These are phyloP conservation scores for Marasmius sp. DNA, from an alignment of 1,284 basidiomycete species.

Conservation along the genomic window DNA sequence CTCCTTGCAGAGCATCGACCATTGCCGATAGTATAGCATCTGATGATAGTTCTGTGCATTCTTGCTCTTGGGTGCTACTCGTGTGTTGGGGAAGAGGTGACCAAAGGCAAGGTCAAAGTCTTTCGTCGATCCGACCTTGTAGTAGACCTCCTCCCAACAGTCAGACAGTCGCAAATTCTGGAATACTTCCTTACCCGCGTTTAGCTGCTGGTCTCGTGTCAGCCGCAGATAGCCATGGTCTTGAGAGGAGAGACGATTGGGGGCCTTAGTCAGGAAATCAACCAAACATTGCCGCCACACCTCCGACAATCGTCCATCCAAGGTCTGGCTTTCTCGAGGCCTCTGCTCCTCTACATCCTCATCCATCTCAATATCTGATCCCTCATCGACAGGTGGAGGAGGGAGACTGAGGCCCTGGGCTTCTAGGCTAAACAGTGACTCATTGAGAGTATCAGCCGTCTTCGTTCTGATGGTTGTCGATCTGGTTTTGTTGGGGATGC, in stretches of 20 bases:
- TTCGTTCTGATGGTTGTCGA: background rate
- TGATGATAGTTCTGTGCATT: too few species aligned
- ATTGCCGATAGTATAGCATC: too few species aligned
- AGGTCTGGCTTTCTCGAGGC: background rate
- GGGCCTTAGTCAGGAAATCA: constrained; percentile 18
- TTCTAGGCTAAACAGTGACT: background rate
- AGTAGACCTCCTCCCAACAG: constrained; percentile 16
- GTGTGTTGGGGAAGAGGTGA: constrained; percentile 20
- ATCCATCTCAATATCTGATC: constrained; percentile 13
- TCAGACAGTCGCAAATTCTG: constrained; percentile 15
- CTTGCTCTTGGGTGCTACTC: too few species aligned
- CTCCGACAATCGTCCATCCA: constrained; percentile 14
- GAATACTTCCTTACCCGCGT: constrained; percentile 12
- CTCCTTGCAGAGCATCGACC: too few species aligned
- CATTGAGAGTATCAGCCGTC: background rate
- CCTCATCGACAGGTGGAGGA: constrained; percentile 11
- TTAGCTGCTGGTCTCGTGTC: constrained; percentile 2
- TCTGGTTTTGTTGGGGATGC: constrained; percentile 2
- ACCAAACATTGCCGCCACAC: constrained; percentile 22
- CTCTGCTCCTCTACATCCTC: constrained; percentile 1
- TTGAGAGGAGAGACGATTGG: constrained; percentile 12
- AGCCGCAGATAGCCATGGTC: constrained; percentile 18
- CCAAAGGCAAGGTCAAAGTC: constrained; percentile 14
- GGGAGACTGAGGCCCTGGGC: constrained; percentile 1
- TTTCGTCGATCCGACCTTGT: background rate